Conservation (phyloP, 139 green algal species). For the Haematococcus lacustris region DNA sequence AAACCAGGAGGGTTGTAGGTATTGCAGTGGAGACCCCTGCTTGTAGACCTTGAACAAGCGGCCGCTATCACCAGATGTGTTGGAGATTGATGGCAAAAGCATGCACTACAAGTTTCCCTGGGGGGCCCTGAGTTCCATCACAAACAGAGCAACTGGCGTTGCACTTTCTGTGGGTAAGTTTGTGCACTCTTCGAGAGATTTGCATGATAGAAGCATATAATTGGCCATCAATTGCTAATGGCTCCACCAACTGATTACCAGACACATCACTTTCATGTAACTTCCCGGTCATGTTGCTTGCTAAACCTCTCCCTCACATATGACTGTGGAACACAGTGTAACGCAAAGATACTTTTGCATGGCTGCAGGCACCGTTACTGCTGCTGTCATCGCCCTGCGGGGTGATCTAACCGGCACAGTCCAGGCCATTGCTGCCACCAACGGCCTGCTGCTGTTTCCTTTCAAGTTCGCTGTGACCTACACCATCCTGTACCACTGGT, state of each 20-base stretch:
- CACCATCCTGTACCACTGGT: constrained; percentile 83
- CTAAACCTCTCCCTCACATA: not conserved
- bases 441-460: constrained; percentile 59
- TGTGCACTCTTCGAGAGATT: too few species aligned
- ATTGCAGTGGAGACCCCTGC: not conserved
- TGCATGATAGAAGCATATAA: not conserved
- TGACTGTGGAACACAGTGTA: not conserved
- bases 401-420: constrained; percentile 62
- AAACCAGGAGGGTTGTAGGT: not conserved
- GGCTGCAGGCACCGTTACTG: constrained; percentile 46
- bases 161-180: constrained; percentile 59
- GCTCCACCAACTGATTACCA: not conserved
- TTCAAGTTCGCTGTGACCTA: constrained; percentile 67
- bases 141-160: constrained; percentile 79
- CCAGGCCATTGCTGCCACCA: constrained; percentile 38
- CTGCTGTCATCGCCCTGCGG: constrained; percentile 57
- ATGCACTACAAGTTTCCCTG: constrained; percentile 89
- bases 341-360: not conserved
- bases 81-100: constrained; percentile 67
- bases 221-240: not conserved
- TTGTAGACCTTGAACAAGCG: constrained; percentile 49
- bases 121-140: constrained; percentile 77
- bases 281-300: not conserved
- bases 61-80: constrained; percentile 85
- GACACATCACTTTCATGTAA: not conserved